Conservation (phyloP, 2,329 filamentous ascomycete species). For the Clonostachys chloroleuca region DNA sequence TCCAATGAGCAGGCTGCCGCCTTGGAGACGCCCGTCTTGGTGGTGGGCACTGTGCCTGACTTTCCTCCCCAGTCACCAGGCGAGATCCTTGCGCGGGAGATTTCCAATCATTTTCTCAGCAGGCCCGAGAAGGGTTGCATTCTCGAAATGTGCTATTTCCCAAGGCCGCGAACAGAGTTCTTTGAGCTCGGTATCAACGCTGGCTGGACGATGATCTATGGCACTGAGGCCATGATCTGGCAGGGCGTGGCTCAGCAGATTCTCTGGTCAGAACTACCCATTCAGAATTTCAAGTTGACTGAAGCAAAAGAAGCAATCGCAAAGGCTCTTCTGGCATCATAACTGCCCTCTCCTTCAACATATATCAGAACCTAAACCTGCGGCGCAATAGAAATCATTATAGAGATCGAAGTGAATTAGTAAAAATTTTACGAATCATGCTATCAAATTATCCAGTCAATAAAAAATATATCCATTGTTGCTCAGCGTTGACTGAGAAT, state of each 20-base stretch:
- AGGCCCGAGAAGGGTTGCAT: conserved; percentile 2
- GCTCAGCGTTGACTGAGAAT: no score
- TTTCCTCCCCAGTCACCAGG: conserved; percentile 5
- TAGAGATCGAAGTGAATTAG: no score
- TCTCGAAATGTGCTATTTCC: conserved; percentile 11
- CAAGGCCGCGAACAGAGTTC: conserved; percentile 5
- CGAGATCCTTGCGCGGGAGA: conserved; percentile 6
- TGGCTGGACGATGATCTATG: conserved; percentile 5
- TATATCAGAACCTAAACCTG: no score
- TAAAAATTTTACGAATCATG: no score
- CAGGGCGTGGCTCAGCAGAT: conserved; percentile 8
- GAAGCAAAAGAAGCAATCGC: neutral
- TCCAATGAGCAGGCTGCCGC: conserved; percentile 3
- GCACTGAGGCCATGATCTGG: conserved; percentile 8
- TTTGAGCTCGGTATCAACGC: conserved; percentile 1
- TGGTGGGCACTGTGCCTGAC: conserved; percentile 8
- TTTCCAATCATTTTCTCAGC: conserved; percentile 5
- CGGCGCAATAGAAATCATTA: no score
- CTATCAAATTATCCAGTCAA: no score
- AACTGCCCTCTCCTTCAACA: no score
- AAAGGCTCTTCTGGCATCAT: neutral
- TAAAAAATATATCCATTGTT: no score
- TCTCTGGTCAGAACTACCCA: conserved; percentile 8
- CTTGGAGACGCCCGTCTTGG: conserved; percentile 1
- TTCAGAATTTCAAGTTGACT: conserved; percentile 2